Percentiles rank a stretch among this genome's conserved stretches.
phyloP scores from a whole-genome alignment of 805 yeast species.

The Debaryomyces prosopidis region DNA sequence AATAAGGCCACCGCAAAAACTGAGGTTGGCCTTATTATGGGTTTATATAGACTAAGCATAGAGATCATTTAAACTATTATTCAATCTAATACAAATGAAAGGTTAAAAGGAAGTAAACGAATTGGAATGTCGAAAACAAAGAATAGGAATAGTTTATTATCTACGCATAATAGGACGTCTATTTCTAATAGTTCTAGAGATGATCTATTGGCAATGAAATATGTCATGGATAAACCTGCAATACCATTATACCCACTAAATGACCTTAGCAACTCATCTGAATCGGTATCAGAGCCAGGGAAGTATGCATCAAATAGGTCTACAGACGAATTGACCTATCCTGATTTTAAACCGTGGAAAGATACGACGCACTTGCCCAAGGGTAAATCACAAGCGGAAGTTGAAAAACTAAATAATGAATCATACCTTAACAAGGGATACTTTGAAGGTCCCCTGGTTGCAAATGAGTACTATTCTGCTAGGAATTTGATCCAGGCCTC shows the following conservation, averaged over 20 bases:
- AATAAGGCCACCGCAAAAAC: not conserved
- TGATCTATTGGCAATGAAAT: slow-evolving; percentile 36
- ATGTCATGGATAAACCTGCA: slow-evolving; percentile 35
- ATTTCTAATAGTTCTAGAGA: slow-evolving; percentile 25
- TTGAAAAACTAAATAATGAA: slow-evolving; percentile 49
- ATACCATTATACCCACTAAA: slow-evolving; percentile 35
- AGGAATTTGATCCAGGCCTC: slow-evolving; percentile 56
- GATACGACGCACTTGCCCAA: slow-evolving; percentile 42
- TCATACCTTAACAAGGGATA: slow-evolving; percentile 67
- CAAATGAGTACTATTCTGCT: slow-evolving; percentile 71
- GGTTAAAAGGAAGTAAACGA: not conserved
- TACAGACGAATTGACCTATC: slow-evolving; percentile 40
- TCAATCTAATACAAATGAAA: not conserved
- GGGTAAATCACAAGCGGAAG: slow-evolving; percentile 42
- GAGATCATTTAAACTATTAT: too few relatives aligned
- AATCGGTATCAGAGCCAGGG: not conserved
- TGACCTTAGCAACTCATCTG: slow-evolving; percentile 13
- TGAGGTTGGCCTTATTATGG: not conserved
- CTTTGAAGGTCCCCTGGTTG: slow-evolving; percentile 58
- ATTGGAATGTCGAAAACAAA: slow-evolving; percentile 27
- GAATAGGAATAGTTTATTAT: slow-evolving; percentile 28
- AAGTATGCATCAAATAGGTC: not conserved
- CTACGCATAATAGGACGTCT: slow-evolving; percentile 20
- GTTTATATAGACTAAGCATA: too few relatives aligned
- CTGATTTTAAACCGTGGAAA: slow-evolving; percentile 75